Evolutionary conservation across 805 yeast genomes (phyloP).

Genomic region (Lipomyces sp.): DNA sequence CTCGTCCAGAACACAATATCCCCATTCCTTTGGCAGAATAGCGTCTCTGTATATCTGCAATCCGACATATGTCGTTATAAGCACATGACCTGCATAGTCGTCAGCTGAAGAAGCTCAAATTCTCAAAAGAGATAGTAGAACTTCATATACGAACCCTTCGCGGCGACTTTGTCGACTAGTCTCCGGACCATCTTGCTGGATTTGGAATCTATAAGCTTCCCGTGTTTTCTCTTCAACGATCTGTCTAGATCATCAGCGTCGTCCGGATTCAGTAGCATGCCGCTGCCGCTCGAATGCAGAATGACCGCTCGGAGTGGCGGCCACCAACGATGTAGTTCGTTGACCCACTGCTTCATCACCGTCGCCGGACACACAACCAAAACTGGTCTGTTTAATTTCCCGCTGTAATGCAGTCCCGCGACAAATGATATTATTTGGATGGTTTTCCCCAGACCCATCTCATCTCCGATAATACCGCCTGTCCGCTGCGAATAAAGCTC

Average conservation of each 20-base stretch:
- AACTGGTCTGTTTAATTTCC: slow-evolving; percentile 69
- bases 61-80: slow-evolving; percentile 91
- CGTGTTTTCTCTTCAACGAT: slow-evolving; percentile 37
- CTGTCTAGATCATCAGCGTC: slow-evolving; percentile 34
- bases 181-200: slow-evolving; percentile 31
- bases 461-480: slow-evolving; percentile 97
- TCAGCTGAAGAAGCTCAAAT: no score
- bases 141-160: slow-evolving; percentile 14
- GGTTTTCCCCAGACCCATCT: slow-evolving; percentile 97
- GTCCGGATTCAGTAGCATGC: slow-evolving; percentile 50
- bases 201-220: slow-evolving; percentile 33
- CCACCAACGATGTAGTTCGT: slow-evolving; percentile 97
- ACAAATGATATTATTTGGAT: slow-evolving; percentile 87
- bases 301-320: slow-evolving; percentile 86
- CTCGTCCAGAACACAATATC: slow-evolving; percentile 87
- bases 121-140: slow-evolving; percentile 41
- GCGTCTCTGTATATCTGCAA: slow-evolving; percentile 62
- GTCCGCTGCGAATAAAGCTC: slow-evolving; percentile 84
- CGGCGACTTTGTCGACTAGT: slow-evolving; percentile 27
- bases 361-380: slow-evolving; percentile 95
- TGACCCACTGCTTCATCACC: slow-evolving; percentile 94
- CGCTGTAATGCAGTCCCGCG: slow-evolving; percentile 86
- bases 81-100: slow-evolving; percentile 89
- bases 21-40: slow-evolving; percentile 73
- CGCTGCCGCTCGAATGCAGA: slow-evolving; percentile 88